Percentiles rank a stretch among this genome's conserved stretches.
Conservation (phyloP, 2,329 filamentous ascomycete genomes). For the Fusarium sp. region DNA sequence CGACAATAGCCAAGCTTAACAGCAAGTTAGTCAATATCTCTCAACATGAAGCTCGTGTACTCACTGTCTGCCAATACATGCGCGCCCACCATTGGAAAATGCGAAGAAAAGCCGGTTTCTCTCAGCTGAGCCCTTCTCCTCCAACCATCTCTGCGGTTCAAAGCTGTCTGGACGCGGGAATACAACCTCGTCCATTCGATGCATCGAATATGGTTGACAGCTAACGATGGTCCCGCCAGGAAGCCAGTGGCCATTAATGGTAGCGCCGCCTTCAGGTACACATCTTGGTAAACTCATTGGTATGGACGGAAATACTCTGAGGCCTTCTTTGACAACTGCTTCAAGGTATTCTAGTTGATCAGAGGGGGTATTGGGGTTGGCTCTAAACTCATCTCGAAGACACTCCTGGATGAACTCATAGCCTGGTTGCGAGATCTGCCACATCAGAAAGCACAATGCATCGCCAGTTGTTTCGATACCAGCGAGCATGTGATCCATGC, state of each 20-base stretch:
- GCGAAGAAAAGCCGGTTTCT: conserved; percentile 28
- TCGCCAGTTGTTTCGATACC: conserved; percentile 39
- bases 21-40: background rate
- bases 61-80: conserved; percentile 35
- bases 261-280: conserved; percentile 11
- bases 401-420: conserved; percentile 5
- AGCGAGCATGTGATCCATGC: conserved; percentile 32
- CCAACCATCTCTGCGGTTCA: conserved; percentile 21
- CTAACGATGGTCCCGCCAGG: conserved; percentile 27
- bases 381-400: conserved; percentile 6
- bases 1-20: conserved; percentile 19
- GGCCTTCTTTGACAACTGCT: conserved; percentile 29
- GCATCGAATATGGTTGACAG: conserved; percentile 31
- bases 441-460: conserved; percentile 34
- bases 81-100: conserved; percentile 23
- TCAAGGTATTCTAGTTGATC: conserved; percentile 27
- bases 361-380: background rate
- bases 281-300: conserved; percentile 25
- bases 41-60: background rate
- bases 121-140: conserved; percentile 3
- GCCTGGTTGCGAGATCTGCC: conserved; percentile 29
- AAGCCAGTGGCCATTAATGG: conserved; percentile 15
- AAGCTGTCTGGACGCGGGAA: conserved; percentile 24
- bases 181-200: conserved; percentile 6
- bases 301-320: conserved; percentile 24